Evolutionary conservation across 179 eudicot species (phyloP), one percentile per base, ranked within the genome.

Genomic region (Patellifolia procumbens): DNA sequence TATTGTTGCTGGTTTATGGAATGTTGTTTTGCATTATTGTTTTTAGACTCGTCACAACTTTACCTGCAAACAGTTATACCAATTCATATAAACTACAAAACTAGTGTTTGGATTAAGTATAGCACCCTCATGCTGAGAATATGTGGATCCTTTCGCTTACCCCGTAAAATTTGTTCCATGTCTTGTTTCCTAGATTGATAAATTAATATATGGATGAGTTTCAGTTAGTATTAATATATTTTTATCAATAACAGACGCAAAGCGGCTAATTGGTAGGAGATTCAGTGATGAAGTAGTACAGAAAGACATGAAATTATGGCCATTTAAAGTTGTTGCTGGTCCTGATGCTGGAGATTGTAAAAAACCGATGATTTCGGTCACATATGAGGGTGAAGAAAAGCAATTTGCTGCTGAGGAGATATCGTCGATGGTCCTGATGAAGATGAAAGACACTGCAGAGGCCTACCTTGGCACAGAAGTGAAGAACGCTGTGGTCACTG

Each of bases 381-480:
- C 19, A 6, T 51, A 20, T 12, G 22, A 52, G 43, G 31, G 45
- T 16, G 26, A 48, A 70, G 19, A 70, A 16, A 32, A 7, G 29
- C 60, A 28, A 8, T 70, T 51, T 70, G 17, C 59, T 29, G 8
- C 74, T 10, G 74, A 70, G 35, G 61, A 70, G 29, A 70, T 70
- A 31, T 70, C 74, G 1, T 22, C 70, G 1, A 67, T 67, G 70
- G 28, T 43, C 52, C 52, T 42, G 0, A 5, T 24, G 19, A 67
- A 32, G 61, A 32, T 70, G 61, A 70, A 49, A 51, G 61, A 51
- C 0, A 70, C 0, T 20, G 74, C 74, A 20, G 61, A 70, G 28
- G 29, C 17, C 3, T 51, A 7, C 1, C 74, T 70, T 2, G 61
- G 46, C 8, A 28, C 45, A 4, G 3, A 19, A 31, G 74, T 70